Base-by-base conservation (phyloP, 306 rosid species). In the Citrullus amarus region DNA sequence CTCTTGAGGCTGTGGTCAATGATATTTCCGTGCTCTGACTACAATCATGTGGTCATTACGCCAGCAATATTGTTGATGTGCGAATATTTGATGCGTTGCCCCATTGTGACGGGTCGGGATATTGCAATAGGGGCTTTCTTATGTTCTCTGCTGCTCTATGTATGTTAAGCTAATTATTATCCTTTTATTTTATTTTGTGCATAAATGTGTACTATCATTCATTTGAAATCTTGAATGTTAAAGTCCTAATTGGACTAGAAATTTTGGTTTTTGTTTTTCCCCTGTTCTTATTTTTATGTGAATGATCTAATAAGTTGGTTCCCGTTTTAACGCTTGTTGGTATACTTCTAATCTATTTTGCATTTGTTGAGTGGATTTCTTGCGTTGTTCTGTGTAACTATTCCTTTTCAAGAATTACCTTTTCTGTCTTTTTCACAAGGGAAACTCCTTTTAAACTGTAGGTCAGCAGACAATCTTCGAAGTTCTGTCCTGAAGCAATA, bases 1-100 rank as follows among this genome's bases (percentile, higher is more conserved):
- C 99, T 95, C 86, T 79, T 95, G 82, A 92, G 92, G 79, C 90
- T 95, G 80, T 95, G 97, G 99, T 87, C 97, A 80, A 81, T 85
- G 88, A 86, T 89, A 88, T 92, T 86, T 88, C 91, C 99, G 70
- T 89, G 93, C 88, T 89, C 99, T 3, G 99, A 95, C 83, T 92
- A 87, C 78, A 90, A 96, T 80, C 99, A 92, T 78, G 92, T 85
- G 73, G 99, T 95, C 83, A 88, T 92, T 90, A 92, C 97, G 16
- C 97, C 96, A 11, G 91, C 86, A 75, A 73, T 86, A 79, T 74
- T 92, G 51, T 83, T 95, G 84, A 88, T 95, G 87, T 92, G 93
- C 79, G 99, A 95, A 87, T 90, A 91, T 86, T 90, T 95, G 79
- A 87, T 83, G 86, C 99, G 97, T 78, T 89, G 93, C 85, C 96